These are phyloP conservation scores for Talaromyces sp. DNA, from an alignment of 2,329 filamentous ascomycete genomes.

Conservation along the genomic window DNA sequence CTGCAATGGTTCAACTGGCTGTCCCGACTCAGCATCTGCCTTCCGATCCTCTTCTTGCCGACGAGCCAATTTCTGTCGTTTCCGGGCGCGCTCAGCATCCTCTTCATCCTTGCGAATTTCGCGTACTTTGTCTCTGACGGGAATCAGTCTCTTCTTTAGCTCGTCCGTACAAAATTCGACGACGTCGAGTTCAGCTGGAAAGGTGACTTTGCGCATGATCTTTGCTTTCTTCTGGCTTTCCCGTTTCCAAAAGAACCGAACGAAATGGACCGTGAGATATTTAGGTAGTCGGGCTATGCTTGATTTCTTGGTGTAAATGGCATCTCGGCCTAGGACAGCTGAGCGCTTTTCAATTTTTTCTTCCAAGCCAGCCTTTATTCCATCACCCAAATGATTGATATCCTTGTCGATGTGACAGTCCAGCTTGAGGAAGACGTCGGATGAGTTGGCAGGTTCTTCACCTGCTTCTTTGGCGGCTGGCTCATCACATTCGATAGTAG, in stretches of 20 bases:
- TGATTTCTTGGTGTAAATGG: constrained; percentile 84
- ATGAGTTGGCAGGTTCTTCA: constrained; percentile 62
- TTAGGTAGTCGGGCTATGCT: constrained; percentile 85
- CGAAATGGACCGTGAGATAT: constrained; percentile 94
- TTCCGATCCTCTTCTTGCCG: constrained; percentile 51
- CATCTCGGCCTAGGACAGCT: constrained; percentile 68
- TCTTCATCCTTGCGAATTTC: constrained; percentile 93
- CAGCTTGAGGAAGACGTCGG: constrained; percentile 81
- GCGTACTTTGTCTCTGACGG: constrained; percentile 92
- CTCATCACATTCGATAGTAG: constrained; percentile 78
- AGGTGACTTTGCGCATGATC: constrained; percentile 98
- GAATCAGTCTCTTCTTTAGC: constrained; percentile 73
- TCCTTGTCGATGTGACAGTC: constrained; percentile 88
- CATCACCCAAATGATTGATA: constrained; percentile 87
- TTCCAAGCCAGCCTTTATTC: constrained; percentile 72
- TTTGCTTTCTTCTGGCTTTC: constrained; percentile 98
- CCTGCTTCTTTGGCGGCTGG: constrained; percentile 66
- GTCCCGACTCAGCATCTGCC: constrained; percentile 29
- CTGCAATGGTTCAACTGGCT: constrained; percentile 38
- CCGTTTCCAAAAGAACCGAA: constrained; percentile 96
- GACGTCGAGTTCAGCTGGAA: constrained; percentile 85
- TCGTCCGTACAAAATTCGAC: constrained; percentile 95
- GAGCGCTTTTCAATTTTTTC: constrained; percentile 92
- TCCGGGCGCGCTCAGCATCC: constrained; percentile 84
- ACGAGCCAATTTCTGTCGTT: constrained; percentile 73